Evolutionary conservation across 1,139 yeast genomes (phyloP).

Genomic region (Yamadazyma atlantica): DNA sequence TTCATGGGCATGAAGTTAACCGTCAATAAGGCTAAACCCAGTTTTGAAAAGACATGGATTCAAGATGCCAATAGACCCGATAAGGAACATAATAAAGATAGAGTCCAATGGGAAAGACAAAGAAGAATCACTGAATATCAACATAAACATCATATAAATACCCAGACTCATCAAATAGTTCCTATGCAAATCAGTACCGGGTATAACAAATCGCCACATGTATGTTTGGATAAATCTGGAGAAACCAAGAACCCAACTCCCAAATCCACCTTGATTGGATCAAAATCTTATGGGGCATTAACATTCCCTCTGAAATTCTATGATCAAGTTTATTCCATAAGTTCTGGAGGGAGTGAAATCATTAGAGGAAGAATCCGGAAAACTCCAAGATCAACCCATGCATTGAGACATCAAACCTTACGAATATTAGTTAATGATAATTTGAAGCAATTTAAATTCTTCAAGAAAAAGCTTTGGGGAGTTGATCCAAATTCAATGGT

Average conservation of each 20-base stretch:
- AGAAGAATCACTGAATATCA: conserved; percentile 42
- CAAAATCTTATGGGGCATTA: conserved; percentile 34
- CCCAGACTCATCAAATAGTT: conserved; percentile 19
- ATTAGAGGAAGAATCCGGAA: conserved; percentile 64
- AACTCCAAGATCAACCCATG: conserved; percentile 42
- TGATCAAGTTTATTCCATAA: conserved; percentile 13
- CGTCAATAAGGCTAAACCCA: conserved; percentile 47
- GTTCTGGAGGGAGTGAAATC: conserved; percentile 45
- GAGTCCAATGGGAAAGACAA: conserved; percentile 33
- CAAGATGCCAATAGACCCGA: conserved; percentile 35
- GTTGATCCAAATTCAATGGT: conserved; percentile 62
- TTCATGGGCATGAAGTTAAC: conserved; percentile 72
- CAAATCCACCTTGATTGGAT: conserved; percentile 28
- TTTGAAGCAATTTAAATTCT: conserved; percentile 55
- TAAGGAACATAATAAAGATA: conserved; percentile 30
- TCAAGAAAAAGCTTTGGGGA: conserved; percentile 89
- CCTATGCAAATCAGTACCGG: conserved; percentile 23
- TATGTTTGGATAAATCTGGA: conserved; percentile 30
- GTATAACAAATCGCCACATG: conserved; percentile 35
- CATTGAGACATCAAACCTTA: conserved; percentile 57
- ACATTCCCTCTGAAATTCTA: conserved; percentile 19
- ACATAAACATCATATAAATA: conserved; percentile 29
- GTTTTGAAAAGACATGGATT: conserved; percentile 40
- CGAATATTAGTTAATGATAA: conserved; percentile 65
- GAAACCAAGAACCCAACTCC: conserved; percentile 40